Evolutionary conservation across 1,284 basidiomycete species (phyloP).

Genomic region (Ganoderma meredithae): DNA sequence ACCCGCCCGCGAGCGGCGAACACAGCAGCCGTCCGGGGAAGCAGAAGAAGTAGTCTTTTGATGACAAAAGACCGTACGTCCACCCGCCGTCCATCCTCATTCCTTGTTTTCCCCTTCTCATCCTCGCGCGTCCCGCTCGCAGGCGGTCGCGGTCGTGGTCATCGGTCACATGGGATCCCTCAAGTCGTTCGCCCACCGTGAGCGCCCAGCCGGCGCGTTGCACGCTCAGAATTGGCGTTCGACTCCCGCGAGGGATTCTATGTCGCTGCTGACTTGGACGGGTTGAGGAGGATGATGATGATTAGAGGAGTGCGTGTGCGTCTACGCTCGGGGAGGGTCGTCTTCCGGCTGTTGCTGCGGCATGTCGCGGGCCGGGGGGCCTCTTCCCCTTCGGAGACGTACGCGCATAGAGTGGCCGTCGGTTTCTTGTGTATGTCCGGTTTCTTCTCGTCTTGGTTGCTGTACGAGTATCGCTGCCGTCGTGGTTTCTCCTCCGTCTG

Average conservation of each 20-base stretch:
- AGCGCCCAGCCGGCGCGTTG: slow-evolving; percentile 5
- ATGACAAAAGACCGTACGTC: neutral
- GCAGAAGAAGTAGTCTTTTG: neutral
- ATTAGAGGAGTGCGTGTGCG: neutral
- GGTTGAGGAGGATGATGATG: neutral
- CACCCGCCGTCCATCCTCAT: neutral
- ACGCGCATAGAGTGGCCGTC: neutral
- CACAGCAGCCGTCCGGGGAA: neutral
- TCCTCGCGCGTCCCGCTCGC: neutral
- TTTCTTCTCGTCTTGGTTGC: neutral
- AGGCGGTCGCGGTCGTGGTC: neutral
- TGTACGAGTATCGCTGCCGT: neutral
- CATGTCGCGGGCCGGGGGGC: neutral
- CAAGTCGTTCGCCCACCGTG: slow-evolving; percentile 6
- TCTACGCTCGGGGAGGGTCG: neutral
- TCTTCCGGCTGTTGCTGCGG: neutral
- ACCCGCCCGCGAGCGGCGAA: neutral
- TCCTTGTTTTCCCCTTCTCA: neutral
- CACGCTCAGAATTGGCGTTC: slow-evolving; percentile 2
- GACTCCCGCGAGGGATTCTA: slow-evolving; percentile 10
- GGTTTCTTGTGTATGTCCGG: neutral
- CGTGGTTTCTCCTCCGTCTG: neutral
- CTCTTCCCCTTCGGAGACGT: slow-evolving; percentile 5
- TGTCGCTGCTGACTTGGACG: neutral
- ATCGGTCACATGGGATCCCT: slow-evolving; percentile 2